Base-by-base conservation (phyloP, 148 eudicot genomes). In the Rhododendron simsii region DNA sequence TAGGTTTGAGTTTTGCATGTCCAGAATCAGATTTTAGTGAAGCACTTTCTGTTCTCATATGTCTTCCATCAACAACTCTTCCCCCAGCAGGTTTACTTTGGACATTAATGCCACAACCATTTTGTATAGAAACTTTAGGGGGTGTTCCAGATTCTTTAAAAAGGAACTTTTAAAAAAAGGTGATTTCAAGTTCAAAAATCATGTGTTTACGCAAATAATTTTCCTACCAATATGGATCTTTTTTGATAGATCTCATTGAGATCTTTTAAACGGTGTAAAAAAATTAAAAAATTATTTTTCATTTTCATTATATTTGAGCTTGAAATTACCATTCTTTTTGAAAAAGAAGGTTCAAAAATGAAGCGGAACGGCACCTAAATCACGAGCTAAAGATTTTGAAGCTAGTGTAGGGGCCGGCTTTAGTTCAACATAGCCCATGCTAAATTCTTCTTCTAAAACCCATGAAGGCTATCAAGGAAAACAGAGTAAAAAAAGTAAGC, bases 401-500 rank as follows among this genome's bases (percentile, higher is more conserved):
- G 90, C 92, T 81, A 92, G 89, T 74, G 93, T 78, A 73, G 91
- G 89, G 63, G 93, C 92, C 85, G 94, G 91, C 88, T 97, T 97
- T 50, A 95, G 67, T 51, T 95, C 99, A 89, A 97, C 90, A 89
- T 90, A 92, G 55, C 99, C 99, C 98, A 95, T 95, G 85, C 98
- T 98, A 89, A 97, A 97, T 90, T 94, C 98, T 88, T 97, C 99
- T 88, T 97, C 99, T 30, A 98, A 89, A 83, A 97, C 96, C 99
- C 99, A 97, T 30, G 95, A 95, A 47, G 96, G 87, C 99, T 97
- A 94, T 35, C 83, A 20, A 74, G 44, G 44, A 30, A 61, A 89
- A 84, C 33, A 65, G 37, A 81, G 81, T 15, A 83, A 21, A n/a
- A 65, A 9, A 44, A 26, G 61, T 55, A 30, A 26, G 30, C 65